A percentile compares a stretch with the other conserved stretches of the same genome.
phyloP scores from a whole-genome alignment of 441 rosid genomes.

The Metrosideros polymorpha region DNA sequence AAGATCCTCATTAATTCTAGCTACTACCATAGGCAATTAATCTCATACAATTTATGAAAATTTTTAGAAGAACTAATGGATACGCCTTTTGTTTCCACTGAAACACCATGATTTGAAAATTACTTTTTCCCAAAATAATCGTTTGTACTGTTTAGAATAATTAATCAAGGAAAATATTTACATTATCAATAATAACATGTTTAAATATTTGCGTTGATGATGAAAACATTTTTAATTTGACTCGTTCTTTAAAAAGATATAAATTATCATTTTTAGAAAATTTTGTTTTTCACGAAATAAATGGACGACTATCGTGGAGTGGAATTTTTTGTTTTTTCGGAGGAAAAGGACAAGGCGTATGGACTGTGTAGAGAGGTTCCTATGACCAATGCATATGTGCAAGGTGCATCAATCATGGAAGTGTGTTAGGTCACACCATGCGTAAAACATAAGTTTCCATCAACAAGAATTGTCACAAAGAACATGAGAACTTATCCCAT shows the following conservation, averaged over 20 bases:
- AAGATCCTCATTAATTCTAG: neutral
- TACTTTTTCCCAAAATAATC: neutral
- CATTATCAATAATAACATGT: neutral
- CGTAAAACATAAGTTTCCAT: neutral
- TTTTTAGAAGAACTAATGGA: neutral
- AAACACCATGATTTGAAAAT: neutral
- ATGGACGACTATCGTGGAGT: neutral
- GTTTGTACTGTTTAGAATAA: neutral
- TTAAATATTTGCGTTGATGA: neutral
- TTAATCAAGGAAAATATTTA: neutral
- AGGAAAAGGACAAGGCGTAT: neutral
- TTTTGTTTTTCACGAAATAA: neutral
- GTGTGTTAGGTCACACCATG: neutral
- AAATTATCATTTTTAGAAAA: too few relatives aligned
- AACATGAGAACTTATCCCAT: slow-evolving; percentile 3
- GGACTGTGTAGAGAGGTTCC: neutral
- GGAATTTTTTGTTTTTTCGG: neutral
- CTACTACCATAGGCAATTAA: neutral
- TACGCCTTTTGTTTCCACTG: neutral
- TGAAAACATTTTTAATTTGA: neutral
- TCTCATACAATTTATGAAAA: neutral
- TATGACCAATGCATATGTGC: neutral
- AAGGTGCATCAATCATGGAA: neutral
- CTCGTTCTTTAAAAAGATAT: rapidly evolving
- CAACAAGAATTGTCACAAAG: neutral